phyloP scores from a whole-genome alignment of 768 basidiomycete genomes.

The Clitopilus hobsonii region DNA sequence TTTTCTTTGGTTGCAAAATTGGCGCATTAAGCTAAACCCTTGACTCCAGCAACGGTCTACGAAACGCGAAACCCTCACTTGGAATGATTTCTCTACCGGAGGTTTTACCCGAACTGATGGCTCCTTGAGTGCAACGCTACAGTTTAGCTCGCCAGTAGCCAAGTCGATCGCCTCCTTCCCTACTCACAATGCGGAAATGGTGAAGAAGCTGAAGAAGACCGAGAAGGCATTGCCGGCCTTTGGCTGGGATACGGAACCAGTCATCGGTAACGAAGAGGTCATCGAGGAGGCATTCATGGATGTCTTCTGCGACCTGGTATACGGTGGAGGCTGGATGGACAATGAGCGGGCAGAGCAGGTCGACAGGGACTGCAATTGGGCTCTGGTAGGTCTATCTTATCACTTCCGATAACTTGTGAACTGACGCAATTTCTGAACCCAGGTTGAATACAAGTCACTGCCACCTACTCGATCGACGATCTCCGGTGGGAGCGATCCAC shows the following conservation, averaged over 20 bases:
- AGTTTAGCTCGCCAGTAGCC: constrained; percentile 57
- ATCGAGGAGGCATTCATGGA: constrained; percentile 90
- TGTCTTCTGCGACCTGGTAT: constrained; percentile 78
- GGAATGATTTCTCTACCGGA: constrained; percentile 83
- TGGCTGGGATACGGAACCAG: constrained; percentile 88
- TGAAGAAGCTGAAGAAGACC: constrained; percentile 77
- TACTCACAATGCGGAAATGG: constrained; percentile 63
- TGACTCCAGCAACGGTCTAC: constrained; percentile 48
- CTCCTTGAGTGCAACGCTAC: constrained; percentile 74
- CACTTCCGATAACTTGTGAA: not conserved
- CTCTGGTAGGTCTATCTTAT: constrained; percentile 53
- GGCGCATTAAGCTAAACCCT: not conserved
- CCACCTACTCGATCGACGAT: constrained; percentile 36
- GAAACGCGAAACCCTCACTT: constrained; percentile 82
- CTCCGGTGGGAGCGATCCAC: constrained; percentile 50
- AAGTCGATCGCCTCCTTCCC: constrained; percentile 68
- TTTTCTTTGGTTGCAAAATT: constrained; percentile 5
- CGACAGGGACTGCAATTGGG: constrained; percentile 91
- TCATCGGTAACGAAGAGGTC: constrained; percentile 71
- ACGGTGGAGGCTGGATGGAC: constrained; percentile 84
- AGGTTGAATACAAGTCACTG: constrained; percentile 88
- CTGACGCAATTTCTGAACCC: not conserved
- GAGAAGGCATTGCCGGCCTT: constrained; percentile 82
- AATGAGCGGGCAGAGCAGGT: constrained; percentile 65
- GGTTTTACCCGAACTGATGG: constrained; percentile 81